phyloP scores from a whole-genome alignment of 2,329 filamentous ascomycete species.

The Alternaria sp. region DNA sequence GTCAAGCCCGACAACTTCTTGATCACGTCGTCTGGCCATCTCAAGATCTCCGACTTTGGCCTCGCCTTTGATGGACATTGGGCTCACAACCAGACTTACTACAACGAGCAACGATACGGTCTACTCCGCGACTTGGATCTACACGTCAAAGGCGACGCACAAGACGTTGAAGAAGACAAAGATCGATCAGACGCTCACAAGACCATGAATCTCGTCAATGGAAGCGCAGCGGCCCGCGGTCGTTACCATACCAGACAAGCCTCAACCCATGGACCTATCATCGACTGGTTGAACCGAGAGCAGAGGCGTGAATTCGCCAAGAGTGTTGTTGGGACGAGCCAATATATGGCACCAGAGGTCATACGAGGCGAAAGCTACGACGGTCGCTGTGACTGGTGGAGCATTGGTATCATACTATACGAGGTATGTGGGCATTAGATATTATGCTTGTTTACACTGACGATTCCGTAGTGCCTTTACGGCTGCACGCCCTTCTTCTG shows the following conservation, averaged over 20 bases:
- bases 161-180: constrained; percentile 66
- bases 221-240: constrained; percentile 17
- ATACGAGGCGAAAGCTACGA: constrained; percentile 83
- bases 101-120: constrained; percentile 79
- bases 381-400: constrained; percentile 96
- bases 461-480: constrained; percentile 71
- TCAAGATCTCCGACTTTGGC: constrained; percentile 97
- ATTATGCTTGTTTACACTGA: background rate
- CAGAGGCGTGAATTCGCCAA: constrained; percentile 74
- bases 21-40: constrained; percentile 82
- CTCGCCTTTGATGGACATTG: constrained; percentile 95
- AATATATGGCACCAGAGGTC: constrained; percentile 98
- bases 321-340: constrained; percentile 92
- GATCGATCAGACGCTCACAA: constrained; percentile 60
- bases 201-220: constrained; percentile 49
- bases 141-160: constrained; percentile 72
- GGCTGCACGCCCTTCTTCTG: constrained; percentile 89
- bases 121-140: constrained; percentile 80
- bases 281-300: constrained; percentile 53
- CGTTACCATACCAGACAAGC: constrained; percentile 30
- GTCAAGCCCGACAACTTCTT: constrained; percentile 98
- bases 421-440: constrained; percentile 60
- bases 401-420: constrained; percentile 90
- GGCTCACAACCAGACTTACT: constrained; percentile 88
- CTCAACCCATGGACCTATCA: constrained; percentile 35